Conservation (phyloP, 2,329 filamentous ascomycete genomes). For the Paramyrothecium roridum region DNA sequence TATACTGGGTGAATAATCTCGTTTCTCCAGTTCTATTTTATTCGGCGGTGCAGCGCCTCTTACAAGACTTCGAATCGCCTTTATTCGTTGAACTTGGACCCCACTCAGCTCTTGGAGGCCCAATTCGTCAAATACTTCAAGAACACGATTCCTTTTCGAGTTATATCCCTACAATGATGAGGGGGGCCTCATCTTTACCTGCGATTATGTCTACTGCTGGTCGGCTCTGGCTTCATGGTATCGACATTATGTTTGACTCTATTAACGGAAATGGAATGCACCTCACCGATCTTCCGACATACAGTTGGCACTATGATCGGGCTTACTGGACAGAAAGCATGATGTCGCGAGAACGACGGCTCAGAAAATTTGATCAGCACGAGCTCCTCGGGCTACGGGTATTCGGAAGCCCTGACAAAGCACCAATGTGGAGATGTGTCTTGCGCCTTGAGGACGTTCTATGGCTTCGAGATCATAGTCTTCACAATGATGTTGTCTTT, state of each 20-base stretch:
- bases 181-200: neutral
- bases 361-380: neutral
- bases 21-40: neutral
- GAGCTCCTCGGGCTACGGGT: neutral
- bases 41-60: neutral
- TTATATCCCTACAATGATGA: neutral
- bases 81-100: neutral
- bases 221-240: neutral
- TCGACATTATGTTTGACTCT: neutral
- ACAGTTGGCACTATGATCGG: neutral
- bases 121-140: neutral
- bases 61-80: neutral
- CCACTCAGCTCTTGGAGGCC: neutral
- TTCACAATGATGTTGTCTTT: neutral
- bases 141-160: neutral
- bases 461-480: neutral
- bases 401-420: neutral
- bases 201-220: neutral
- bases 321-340: neutral
- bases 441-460: neutral
- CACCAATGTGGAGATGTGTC: neutral
- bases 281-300: neutral
- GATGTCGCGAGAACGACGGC: neutral
- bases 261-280: neutral
- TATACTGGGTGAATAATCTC: neutral